A percentile compares a stretch with the other conserved stretches of the same genome.
Conservation (phyloP, 176 grass and related monocot genomes). For the maize (Zea mays) region Zm-B73-REFERENCE-NAM-5.0 NC_050103.1:122500001-122500500, state of each 20-base stretch:
- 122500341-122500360: constrained; percentile 98
- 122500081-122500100: constrained; percentile 4
- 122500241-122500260: constrained; percentile 4
- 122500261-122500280: background rate
- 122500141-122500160: background rate
- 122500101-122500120: background rate
- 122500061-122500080: background rate
- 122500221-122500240: constrained; percentile 20
- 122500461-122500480: background rate
- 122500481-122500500: constrained; percentile 37
- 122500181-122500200: background rate
- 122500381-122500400: constrained; percentile 43
- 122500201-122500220: background rate
- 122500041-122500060: constrained; percentile 13
- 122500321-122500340: constrained; percentile 80
- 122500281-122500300: constrained; percentile 25
- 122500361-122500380: constrained; percentile 83
- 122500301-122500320: constrained; percentile 75
- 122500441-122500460: background rate
- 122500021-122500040: constrained; percentile 12
- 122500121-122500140: constrained; percentile 1
- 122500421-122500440: constrained; percentile 32
- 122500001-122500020: background rate
- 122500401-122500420: constrained; percentile 14
- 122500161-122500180: background rate